Percentiles rank a stretch among this genome's conserved stretches.
These are phyloP conservation scores for Sarocladium oryzae DNA, from an alignment of 2,329 filamentous ascomycete species.

Conservation along the genomic window DNA sequence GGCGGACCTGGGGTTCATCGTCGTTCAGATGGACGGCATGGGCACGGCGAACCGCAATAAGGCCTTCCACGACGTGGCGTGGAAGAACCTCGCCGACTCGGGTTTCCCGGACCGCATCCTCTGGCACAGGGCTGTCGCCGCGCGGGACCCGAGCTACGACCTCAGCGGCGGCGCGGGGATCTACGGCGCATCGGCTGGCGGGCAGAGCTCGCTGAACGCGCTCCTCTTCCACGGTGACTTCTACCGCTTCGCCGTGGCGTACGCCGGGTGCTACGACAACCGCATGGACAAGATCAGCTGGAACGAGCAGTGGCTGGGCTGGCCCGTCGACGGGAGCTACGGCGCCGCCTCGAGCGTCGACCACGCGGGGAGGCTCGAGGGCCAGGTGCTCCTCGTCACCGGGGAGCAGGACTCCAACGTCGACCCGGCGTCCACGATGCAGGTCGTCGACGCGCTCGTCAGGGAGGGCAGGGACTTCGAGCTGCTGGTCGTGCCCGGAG, in stretches of 20 bases:
- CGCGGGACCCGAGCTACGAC: background rate
- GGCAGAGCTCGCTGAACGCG: slow-evolving; percentile 21
- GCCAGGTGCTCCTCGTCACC: slow-evolving; percentile 21
- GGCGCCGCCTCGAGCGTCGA: slow-evolving; percentile 20
- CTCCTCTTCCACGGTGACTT: slow-evolving; percentile 22
- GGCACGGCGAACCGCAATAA: slow-evolving; percentile 25
- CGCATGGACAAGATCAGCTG: slow-evolving; percentile 25
- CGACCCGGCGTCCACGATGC: slow-evolving; percentile 23
- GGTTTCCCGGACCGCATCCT: slow-evolving; percentile 23
- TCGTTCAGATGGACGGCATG: slow-evolving; percentile 25
- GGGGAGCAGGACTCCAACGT: slow-evolving; percentile 18
- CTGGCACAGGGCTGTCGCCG: slow-evolving; percentile 22
- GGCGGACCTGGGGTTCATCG: slow-evolving; percentile 23
- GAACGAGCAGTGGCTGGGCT: slow-evolving; percentile 27
- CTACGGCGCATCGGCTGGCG: slow-evolving; percentile 23
- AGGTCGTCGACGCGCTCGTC: slow-evolving; percentile 20
- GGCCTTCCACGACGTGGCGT: slow-evolving; percentile 23
- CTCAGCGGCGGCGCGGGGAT: slow-evolving; percentile 18
- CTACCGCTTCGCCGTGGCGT: slow-evolving; percentile 21
- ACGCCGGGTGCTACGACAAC: slow-evolving; percentile 25
- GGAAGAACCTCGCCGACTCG: slow-evolving; percentile 22
- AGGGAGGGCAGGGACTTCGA: slow-evolving; percentile 23
- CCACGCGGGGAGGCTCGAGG: slow-evolving; percentile 21
- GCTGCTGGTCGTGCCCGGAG: slow-evolving; percentile 20
- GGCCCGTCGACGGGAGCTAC: slow-evolving; percentile 23